Evolutionary conservation across 441 rosid genomes (phyloP), one percentile per base, ranked within the genome.

Genomic region (Erodium trifolium): DNA sequence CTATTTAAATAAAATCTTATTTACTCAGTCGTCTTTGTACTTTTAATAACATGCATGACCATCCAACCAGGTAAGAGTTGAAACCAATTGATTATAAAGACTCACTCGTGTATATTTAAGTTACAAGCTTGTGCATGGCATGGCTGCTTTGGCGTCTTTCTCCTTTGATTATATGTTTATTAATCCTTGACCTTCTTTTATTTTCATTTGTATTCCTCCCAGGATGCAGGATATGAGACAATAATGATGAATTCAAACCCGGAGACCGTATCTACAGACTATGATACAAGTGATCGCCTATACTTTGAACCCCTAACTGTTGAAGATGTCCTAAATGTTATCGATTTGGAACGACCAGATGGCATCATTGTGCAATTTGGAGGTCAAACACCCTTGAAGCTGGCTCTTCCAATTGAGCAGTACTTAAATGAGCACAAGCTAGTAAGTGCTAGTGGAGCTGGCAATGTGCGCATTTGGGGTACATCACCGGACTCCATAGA

Each of bases 191-290:
- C 45, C 45, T 9, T 39, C 9, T 39, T 39, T 39, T 9, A 39
- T 39, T 39, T 5, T 9, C 9, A 39, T 39, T 39, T 39, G 4
- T 5, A 5, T 39, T 4, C 45, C 9, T 43, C 81, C 75, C 91
- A 93, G 99, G 79, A 81, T 78, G 99, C 99, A 39, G 96, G 96
- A 73, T 91, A 80, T 76, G 99, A 93, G 84, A 93, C 99, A 68
- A 91, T 93, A 77, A 93, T 89, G 99, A 84, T 91, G 93, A 93
- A 93, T 77, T 91, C 99, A 57, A 93, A 93, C 77, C 99, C 97
- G 29, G 97, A 93, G 77, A 91, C 97, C 1, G 96, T 91, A 63
- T 93, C 96, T 57, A 89, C 97, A 3, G 98, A 91, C 79, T 93
- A 93, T 69, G 96, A 93, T 77, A 93, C 97, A 45, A 93, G 99